These are phyloP conservation scores for Brettanomyces naardenensis DNA, from an alignment of 805 yeast species.

Conservation along the genomic window DNA sequence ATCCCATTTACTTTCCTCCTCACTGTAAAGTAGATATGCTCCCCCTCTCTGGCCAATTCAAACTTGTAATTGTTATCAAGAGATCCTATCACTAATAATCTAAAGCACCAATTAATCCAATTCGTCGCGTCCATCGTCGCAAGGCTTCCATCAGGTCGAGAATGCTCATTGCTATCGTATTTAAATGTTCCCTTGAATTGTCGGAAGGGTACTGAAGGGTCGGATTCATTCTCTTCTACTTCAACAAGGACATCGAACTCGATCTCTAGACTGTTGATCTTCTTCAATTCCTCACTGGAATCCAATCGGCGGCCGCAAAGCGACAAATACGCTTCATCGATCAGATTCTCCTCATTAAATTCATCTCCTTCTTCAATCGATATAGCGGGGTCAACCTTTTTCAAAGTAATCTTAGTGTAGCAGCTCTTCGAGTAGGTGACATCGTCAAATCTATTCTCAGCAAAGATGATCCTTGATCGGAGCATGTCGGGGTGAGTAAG, in stretches of 20 bases:
- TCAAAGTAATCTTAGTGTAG: neutral
- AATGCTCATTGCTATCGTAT: neutral
- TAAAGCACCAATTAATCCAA: slow-evolving; percentile 3
- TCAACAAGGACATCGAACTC: slow-evolving; percentile 1
- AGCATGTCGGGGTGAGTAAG: too few species aligned
- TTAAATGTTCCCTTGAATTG: neutral
- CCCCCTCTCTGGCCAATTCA: neutral
- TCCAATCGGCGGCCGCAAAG: neutral
- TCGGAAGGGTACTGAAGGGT: neutral
- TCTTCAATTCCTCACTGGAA: neutral
- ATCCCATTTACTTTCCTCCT: slow-evolving; percentile 1
- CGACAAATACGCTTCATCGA: neutral
- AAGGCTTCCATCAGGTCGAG: too few species aligned
- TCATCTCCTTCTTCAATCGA: neutral
- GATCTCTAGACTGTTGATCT: neutral
- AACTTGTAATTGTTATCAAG: neutral
- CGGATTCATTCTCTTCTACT: neutral
- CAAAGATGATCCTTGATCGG: slow-evolving; percentile 2
- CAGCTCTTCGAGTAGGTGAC: neutral
- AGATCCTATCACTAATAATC: slow-evolving; percentile 2
- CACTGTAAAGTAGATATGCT: neutral
- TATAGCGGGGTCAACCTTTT: neutral
- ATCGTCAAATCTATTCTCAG: neutral
- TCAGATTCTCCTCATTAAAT: neutral
- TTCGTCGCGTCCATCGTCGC: neutral